A percentile compares a stretch with the other conserved stretches of the same genome.
These are phyloP conservation scores for sweet orange (Citrus sinensis) DNA, from an alignment of 345 rosid genomes.

Conservation along the genomic window DNA sequence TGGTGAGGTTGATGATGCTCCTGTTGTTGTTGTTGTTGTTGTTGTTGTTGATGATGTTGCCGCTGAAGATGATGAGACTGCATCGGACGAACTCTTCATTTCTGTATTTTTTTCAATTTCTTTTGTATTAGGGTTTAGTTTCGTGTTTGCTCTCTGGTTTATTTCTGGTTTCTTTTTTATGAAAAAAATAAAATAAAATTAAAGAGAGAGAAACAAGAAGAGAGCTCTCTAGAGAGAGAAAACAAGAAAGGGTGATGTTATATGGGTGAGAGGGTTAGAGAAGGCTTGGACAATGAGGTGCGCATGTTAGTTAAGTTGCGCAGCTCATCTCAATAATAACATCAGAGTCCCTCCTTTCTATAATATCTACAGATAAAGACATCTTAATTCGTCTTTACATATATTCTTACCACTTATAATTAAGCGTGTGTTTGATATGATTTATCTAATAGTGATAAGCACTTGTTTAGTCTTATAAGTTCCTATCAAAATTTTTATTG, in stretches of 20 bases:
- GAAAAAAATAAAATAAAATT: too few relatives aligned
- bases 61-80: slow-evolving; percentile 52
- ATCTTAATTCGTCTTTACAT: too few relatives aligned
- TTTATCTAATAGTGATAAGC: too few relatives aligned
- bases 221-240: slow-evolving; percentile 7
- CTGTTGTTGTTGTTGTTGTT: not conserved
- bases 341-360: not conserved
- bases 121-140: slow-evolving; percentile 2
- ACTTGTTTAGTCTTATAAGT: fast-evolving
- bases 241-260: slow-evolving; percentile 14
- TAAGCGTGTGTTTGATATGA: too few relatives aligned
- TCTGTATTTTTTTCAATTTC: slow-evolving; percentile 12
- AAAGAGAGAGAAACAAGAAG: slow-evolving; percentile 7
- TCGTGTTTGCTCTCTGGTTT: slow-evolving; percentile 6
- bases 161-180: not conserved
- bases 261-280: slow-evolving; percentile 26
- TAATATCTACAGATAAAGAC: not conserved
- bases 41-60: not conserved
- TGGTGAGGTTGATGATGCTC: not conserved
- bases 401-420: too few relatives aligned
- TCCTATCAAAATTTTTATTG: too few relatives aligned
- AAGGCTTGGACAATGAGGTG: slow-evolving; percentile 25
- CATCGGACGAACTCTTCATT: slow-evolving; percentile 66
- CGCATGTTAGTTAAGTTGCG: slow-evolving; percentile 35
- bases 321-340: not conserved